Evolutionary conservation across 805 yeast species (phyloP).

Genomic region (Saccharomycopsis sp.): DNA sequence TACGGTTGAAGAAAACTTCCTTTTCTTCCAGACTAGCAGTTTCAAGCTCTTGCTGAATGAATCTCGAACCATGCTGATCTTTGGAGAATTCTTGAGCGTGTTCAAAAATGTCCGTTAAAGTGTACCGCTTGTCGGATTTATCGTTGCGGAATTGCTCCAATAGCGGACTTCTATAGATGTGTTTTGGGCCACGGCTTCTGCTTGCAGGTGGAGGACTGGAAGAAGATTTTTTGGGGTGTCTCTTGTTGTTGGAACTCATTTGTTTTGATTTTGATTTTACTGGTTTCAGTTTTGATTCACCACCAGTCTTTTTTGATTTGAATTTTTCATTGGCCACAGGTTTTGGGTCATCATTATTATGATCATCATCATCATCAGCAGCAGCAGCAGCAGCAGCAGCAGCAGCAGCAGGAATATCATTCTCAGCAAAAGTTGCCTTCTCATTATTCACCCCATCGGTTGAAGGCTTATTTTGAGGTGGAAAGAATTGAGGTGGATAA

Average conservation of each 20-base stretch:
- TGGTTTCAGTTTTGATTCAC: no score
- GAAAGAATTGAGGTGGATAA: conserved; percentile 33
- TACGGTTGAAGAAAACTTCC: conserved; percentile 76
- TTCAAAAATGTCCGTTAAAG: conserved; percentile 68
- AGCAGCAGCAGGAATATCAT: no score
- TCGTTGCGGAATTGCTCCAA: conserved; percentile 78
- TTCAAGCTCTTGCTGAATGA: conserved; percentile 82
- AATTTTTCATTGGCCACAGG: no score
- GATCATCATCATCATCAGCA: conserved; percentile 1
- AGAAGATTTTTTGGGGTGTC: no score
- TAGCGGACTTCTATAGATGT: conserved; percentile 65
- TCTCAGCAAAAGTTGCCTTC: no score
- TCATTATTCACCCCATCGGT: no score
- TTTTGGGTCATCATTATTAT: conserved; percentile 8
- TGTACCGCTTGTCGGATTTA: conserved; percentile 47
- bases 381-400: not conserved
- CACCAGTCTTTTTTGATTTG: no score
- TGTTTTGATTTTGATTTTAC: no score
- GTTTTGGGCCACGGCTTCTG: no score
- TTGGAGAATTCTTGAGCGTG: conserved; percentile 86
- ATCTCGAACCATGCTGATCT: conserved; percentile 96
- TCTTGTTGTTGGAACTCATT: no score
- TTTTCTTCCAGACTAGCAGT: conserved; percentile 57
- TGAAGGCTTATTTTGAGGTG: no score
- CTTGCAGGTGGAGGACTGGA: no score